Evolutionary conservation across 2,329 filamentous ascomycete species (phyloP).

Genomic region (Tolypocladium pustulatum): DNA sequence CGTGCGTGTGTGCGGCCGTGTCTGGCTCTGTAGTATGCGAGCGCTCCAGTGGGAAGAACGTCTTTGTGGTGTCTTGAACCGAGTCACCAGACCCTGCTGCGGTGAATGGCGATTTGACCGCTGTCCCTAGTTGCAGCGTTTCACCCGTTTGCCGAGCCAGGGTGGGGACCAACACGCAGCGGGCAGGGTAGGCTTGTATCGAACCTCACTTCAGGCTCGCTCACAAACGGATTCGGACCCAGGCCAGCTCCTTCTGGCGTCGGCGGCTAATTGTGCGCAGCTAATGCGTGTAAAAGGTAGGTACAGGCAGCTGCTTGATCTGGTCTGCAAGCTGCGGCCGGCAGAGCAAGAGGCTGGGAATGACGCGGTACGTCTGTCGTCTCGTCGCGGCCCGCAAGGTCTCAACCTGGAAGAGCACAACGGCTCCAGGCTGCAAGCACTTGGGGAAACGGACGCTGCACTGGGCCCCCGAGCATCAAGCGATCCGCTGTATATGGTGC

Average conservation of each 20-base stretch:
- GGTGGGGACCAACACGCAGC: constrained; percentile 19
- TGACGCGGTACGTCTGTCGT: neutral
- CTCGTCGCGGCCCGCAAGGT: neutral
- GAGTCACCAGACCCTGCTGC: constrained; percentile 12
- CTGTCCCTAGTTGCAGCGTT: constrained; percentile 14
- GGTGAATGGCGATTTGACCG: constrained; percentile 16
- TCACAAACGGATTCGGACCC: neutral
- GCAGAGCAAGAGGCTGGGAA: neutral
- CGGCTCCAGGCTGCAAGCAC: neutral
- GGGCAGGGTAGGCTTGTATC: constrained; percentile 11
- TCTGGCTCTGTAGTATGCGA: neutral
- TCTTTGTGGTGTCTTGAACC: constrained; percentile 4
- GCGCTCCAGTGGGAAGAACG: constrained; percentile 3
- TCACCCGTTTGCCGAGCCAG: constrained; percentile 20
- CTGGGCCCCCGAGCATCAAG: neutral
- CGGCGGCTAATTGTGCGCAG: neutral
- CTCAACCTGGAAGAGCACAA: neutral
- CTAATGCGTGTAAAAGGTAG: neutral
- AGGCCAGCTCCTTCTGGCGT: neutral
- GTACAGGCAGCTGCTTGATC: neutral
- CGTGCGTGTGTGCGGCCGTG: constrained; percentile 1
- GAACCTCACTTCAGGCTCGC: constrained; percentile 5
- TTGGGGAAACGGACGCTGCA: neutral
- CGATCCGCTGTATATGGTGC: neutral
- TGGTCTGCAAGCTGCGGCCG: neutral